Evolutionary conservation across 208 protist genomes (phyloP).

Genomic region (Acanthamoeba rhysodes): DNA sequence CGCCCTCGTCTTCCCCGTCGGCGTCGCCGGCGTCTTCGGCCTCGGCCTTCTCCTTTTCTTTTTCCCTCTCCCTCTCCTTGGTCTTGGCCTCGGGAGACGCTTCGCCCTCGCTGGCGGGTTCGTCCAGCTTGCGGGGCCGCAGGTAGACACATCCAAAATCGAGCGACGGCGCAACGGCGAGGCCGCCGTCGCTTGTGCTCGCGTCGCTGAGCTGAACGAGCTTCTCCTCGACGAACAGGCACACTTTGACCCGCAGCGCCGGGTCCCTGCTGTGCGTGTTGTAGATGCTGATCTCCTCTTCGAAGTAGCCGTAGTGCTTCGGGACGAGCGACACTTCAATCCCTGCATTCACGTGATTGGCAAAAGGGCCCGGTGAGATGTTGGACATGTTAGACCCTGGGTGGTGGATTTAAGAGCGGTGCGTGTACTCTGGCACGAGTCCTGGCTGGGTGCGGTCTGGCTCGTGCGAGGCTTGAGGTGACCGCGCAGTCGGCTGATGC

Average conservation of each 20-base stretch:
- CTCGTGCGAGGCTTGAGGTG: conserved; percentile 35
- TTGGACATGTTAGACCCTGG: neutral
- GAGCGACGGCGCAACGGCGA: neutral
- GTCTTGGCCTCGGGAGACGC: neutral
- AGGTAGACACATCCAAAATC: conserved; percentile 32
- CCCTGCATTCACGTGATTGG: neutral
- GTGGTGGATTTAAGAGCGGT: neutral
- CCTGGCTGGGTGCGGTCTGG: neutral
- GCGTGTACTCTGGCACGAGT: neutral
- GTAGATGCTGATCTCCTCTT: conserved; percentile 78
- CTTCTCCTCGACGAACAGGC: conserved; percentile 63
- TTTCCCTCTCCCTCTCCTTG: neutral
- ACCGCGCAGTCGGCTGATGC: neutral
- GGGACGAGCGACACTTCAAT: conserved; percentile 30
- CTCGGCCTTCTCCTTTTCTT: neutral
- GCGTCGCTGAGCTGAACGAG: neutral
- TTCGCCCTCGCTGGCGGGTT: neutral
- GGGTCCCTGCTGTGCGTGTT: conserved; percentile 75
- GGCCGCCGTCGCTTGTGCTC: neutral
- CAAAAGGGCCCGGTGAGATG: neutral
- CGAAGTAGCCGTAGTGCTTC: conserved; percentile 78
- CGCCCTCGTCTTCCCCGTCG: neutral
- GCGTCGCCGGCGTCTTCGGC: neutral
- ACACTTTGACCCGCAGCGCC: conserved; percentile 1
- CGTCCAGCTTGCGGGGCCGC: neutral